phyloP scores from a whole-genome alignment of 2,329 filamentous ascomycete genomes.

The Cladosporium oxysporum region DNA sequence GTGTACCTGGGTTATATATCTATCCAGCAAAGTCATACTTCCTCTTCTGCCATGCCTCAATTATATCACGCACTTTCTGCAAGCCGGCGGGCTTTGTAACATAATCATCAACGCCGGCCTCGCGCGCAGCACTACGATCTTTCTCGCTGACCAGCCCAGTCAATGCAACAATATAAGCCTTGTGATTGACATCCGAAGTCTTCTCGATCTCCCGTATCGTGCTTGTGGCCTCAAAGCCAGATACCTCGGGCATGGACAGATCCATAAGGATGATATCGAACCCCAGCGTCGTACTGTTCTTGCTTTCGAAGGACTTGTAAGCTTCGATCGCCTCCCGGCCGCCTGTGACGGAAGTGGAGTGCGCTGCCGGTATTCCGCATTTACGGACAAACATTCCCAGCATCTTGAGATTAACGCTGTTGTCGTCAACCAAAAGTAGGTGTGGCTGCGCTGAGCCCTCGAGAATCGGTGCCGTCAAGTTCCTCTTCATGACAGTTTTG shows the following conservation, averaged over 20 bases:
- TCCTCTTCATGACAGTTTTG: not conserved
- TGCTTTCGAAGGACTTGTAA: not conserved
- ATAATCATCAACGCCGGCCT: not conserved
- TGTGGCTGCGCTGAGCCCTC: not conserved
- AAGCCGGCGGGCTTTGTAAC: not conserved
- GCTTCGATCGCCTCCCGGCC: not conserved
- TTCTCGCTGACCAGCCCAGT: conserved; percentile 1
- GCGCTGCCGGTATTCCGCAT: not conserved
- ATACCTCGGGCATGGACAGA: conserved; percentile 13
- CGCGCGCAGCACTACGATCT: not conserved
- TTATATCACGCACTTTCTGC: not conserved
- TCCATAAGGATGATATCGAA: conserved; percentile 21
- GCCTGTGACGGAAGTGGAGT: not conserved
- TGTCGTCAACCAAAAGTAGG: conserved; percentile 13
- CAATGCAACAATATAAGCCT: not conserved
- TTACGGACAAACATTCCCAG: conserved; percentile 7
- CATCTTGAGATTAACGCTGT: conserved; percentile 16
- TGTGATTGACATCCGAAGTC: not conserved
- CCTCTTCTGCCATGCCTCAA: not conserved
- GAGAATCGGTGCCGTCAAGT: not conserved
- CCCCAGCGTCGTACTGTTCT: not conserved
- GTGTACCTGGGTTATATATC: not conserved
- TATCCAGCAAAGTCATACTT: not conserved
- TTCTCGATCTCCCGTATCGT: not conserved
- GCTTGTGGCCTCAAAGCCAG: conserved; percentile 16